These are phyloP conservation scores for Cordia subcordata DNA, from an alignment of 257 asterid species.

Conservation along the genomic window DNA sequence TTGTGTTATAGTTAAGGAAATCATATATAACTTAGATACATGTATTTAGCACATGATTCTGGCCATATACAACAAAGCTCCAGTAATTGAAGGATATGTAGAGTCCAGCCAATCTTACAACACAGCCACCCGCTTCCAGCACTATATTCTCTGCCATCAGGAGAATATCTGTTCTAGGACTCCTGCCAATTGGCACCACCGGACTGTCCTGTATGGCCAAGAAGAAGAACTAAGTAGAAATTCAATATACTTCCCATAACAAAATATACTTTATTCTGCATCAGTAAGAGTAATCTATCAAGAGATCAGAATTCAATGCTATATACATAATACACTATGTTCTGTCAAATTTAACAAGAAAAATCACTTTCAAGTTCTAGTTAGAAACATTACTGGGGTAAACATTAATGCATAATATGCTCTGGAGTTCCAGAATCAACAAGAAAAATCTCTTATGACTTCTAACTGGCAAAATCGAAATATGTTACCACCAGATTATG, in stretches of 20 bases:
- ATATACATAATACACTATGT: too few relatives aligned
- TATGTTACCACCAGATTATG: conserved; percentile 12
- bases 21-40: background rate
- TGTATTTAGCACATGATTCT: background rate
- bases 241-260: background rate
- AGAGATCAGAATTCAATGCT: too few relatives aligned
- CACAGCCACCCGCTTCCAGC: conserved; percentile 81
- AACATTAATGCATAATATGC: background rate
- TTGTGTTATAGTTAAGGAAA: conserved; percentile 66
- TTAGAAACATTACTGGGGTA: background rate
- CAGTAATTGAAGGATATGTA: conserved; percentile 70
- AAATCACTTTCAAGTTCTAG: too few relatives aligned
- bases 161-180: conserved; percentile 86
- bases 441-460: background rate
- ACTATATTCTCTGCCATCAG: conserved; percentile 75
- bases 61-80: background rate
- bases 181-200: conserved; percentile 74
- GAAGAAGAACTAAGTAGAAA: conserved; percentile 10
- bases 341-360: too few relatives aligned
- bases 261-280: too few relatives aligned
- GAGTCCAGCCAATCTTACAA: conserved; percentile 93
- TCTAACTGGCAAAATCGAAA: background rate
- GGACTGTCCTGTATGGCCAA: conserved; percentile 61
- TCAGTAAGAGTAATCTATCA: too few relatives aligned
- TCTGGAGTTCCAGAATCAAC: background rate